A percentile compares a stretch with the other conserved stretches of the same genome.
Conservation (phyloP, 306 rosid species). For the Rosa chinensis region DNA sequence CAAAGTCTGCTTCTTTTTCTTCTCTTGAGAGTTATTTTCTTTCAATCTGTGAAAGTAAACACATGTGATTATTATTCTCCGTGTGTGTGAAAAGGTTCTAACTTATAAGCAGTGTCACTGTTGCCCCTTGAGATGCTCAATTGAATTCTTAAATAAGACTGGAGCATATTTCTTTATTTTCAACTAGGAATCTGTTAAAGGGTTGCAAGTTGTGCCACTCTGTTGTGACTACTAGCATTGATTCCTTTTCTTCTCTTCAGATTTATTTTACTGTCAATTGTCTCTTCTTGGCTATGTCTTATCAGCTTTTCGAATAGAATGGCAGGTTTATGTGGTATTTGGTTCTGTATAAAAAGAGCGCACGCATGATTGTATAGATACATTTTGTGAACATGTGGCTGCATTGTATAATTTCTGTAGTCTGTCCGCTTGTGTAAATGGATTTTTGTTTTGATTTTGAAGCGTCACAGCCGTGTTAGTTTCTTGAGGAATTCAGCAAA, state of each 20-base stretch:
- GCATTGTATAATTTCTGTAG: neutral
- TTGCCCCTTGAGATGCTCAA: neutral
- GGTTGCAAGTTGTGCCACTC: neutral
- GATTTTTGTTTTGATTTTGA: constrained; percentile 25
- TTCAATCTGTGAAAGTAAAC: neutral
- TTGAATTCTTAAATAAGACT: neutral
- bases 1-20: neutral
- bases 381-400: neutral
- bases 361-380: neutral
- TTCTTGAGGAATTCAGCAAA: constrained; percentile 44
- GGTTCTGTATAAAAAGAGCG: neutral
- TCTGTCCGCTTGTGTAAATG: neutral
- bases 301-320: neutral
- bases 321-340: neutral
- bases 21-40: neutral
- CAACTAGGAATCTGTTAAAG: neutral
- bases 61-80: neutral
- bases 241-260: neutral
- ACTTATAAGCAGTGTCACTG: neutral
- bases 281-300: neutral
- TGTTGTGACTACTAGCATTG: neutral
- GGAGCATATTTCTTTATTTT: neutral
- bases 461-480: constrained; percentile 46
- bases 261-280: neutral
- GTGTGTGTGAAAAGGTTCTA: neutral